Evolutionary conservation across 1,284 basidiomycete genomes (phyloP).

Genomic region (Phaffia rhodozyma): DNA sequence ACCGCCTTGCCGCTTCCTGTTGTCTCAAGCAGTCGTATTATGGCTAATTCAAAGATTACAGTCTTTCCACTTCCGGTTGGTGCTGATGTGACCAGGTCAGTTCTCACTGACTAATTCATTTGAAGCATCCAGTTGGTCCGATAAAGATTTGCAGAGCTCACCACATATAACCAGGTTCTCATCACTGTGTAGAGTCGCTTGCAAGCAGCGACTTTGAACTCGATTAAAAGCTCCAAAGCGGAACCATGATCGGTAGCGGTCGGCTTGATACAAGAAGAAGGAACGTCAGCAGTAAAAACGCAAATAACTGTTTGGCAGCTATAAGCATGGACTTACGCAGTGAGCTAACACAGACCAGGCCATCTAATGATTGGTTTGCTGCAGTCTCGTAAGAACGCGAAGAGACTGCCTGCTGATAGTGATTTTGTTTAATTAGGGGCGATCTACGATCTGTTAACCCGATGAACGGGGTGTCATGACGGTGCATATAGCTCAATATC

Average conservation of each 20-base stretch:
- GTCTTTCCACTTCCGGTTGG: slow-evolving; percentile 26
- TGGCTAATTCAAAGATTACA: slow-evolving; percentile 80
- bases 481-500: background rate
- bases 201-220: slow-evolving; percentile 70
- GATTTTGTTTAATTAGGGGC: too few species aligned
- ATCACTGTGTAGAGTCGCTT: slow-evolving; percentile 54
- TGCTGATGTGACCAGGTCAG: slow-evolving; percentile 8
- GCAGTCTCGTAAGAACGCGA: background rate
- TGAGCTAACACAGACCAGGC: background rate
- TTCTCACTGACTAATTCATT: background rate
- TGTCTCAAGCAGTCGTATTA: slow-evolving; percentile 59
- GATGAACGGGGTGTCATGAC: background rate
- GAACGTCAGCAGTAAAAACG: background rate
- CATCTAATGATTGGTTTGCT: background rate
- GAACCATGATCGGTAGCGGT: slow-evolving; percentile 66
- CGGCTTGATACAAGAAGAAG: slow-evolving; percentile 43
- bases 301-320: background rate
- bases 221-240: slow-evolving; percentile 81
- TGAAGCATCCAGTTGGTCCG: background rate
- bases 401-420: too few species aligned
- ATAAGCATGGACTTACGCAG: background rate
- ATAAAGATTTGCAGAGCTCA: slow-evolving; percentile 31
- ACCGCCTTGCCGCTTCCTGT: slow-evolving; percentile 53
- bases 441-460: background rate
- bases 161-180: slow-evolving; percentile 75